phyloP scores from a whole-genome alignment of 1,284 basidiomycete species.

The Irpex sp. region DNA sequence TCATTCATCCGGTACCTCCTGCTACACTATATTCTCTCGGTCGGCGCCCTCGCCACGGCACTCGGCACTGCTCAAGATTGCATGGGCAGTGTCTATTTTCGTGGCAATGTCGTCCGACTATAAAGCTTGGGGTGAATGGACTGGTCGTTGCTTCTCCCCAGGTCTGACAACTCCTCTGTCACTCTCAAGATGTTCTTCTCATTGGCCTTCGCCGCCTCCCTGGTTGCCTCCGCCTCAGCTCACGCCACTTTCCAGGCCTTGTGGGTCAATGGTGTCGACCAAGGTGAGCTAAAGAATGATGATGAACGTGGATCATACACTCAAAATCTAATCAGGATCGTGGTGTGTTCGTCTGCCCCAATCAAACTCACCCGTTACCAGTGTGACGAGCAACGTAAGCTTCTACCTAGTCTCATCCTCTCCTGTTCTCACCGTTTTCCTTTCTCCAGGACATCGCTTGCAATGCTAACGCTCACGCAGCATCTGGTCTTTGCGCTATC shows the following conservation, averaged over 20 bases:
- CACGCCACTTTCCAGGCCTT: conserved; percentile 53
- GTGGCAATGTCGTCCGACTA: not conserved
- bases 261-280: conserved; percentile 50
- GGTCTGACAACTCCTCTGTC: not conserved
- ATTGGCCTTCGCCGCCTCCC: conserved; percentile 30
- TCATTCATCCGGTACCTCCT: conserved; percentile 6
- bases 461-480: conserved; percentile 34
- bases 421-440: not conserved
- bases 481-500: conserved; percentile 37
- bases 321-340: conserved; percentile 1
- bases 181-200: conserved; percentile 23
- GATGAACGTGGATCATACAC: not conserved
- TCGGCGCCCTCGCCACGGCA: not conserved
- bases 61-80: not conserved
- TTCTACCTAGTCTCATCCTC: not conserved
- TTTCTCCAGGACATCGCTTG: conserved; percentile 42
- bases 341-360: conserved; percentile 42
- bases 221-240: conserved; percentile 37
- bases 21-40: not conserved
- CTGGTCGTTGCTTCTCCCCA: not conserved
- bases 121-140: not conserved
- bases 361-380: conserved; percentile 46
- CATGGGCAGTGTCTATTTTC: not conserved
- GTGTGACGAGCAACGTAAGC: conserved; percentile 34
- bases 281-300: conserved; percentile 23